Evolutionary conservation across 768 basidiomycete species (phyloP), one percentile per base, ranked within the genome.

Genomic region (Lactarius akahatsu): DNA sequence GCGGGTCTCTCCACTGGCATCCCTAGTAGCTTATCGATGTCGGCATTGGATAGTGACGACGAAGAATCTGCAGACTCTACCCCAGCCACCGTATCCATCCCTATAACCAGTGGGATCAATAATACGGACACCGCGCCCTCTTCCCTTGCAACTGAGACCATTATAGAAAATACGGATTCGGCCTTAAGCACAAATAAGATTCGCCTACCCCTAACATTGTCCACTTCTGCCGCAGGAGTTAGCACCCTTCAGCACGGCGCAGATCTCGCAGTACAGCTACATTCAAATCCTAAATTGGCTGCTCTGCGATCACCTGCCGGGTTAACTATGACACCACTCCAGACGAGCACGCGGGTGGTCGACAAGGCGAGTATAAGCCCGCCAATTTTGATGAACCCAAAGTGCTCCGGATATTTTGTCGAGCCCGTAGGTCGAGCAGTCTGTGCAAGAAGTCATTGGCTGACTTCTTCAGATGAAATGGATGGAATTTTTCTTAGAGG

Each of bases 371-470:
- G 23, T 13, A 59, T 73, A 56, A 87, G 86, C 63, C 81, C 85
- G 2, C 90, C 91, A 3, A 89, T 91, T 43, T 75, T 96, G 57
- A 77, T 82, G 41, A 92, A 95, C 73, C 80, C 89, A 16, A 88
- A 89, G 72, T 98, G 97, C 76, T 96, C 95, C 1, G 96, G 95
- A 9, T 99, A 99, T 76, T 98, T 98, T 73, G 86, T 98, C 55
- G 96, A 98, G 75, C 94, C 95, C 40, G 94, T 97, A 72, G 71
- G 91, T 82, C 9, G 26, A 26, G 57, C 41, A 52, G 7, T 15
- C n/a, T 15, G 30, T 13, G 20, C 34, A 55, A 58, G 57, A 11
- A 43, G 57, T 52, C 57, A 34, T 34, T n/a, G 26, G 18, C 20
- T 50, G 16, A 55, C 41, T 13, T 55, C 18, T 45, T 2, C 50